Base-by-base conservation (phyloP, 1,284 basidiomycete species). In the Sporisorium graminicola region DNA sequence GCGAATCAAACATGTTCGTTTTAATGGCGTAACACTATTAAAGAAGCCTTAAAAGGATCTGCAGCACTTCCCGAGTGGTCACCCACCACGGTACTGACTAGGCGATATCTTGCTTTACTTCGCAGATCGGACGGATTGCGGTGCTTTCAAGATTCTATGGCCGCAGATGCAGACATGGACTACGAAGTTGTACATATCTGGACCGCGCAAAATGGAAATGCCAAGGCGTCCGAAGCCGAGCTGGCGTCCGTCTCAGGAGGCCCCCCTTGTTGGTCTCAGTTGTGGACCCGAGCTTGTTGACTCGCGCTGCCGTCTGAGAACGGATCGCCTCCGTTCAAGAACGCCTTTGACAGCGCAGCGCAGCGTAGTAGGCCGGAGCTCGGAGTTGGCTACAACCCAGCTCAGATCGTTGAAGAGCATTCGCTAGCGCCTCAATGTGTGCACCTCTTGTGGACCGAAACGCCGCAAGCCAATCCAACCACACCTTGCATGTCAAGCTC, bases 71-170 rank as follows among this genome's bases (percentile, higher is more conserved):
- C 90, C 90, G 88, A 88, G 90, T 91, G 91, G 91, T 91, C 91
- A 90, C 90, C 91, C 90, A 91, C 90, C 90, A 88, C 91, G 90
- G 90, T 92, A 91, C 91, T 91, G 90, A 91, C 90, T 91, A 87
- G 89, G 90, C 90, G 89, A 90, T 89, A 91, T 90, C 89, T 88
- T 88, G 90, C 88, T 92, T 92, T 90, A 91, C 90, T 91, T 89
- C 89, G 89, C 90, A 91, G 90, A 91, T 91, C 90, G 86, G 90
- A 91, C 90, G 89, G 91, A 90, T 91, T 91, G 90, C 89, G 89
- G 90, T 91, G 90, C 89, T 91, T 91, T 91, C 90, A 89, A 87
- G 89, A 90, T 90, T 90, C 90, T 91, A 90, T 91, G 90, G 90
- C 90, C 90, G 88, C 90, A 89, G 90, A 91, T 91, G 71, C 10